phyloP scores from a whole-genome alignment of 768 basidiomycete genomes.

The Trametes cinnabarina region DNA sequence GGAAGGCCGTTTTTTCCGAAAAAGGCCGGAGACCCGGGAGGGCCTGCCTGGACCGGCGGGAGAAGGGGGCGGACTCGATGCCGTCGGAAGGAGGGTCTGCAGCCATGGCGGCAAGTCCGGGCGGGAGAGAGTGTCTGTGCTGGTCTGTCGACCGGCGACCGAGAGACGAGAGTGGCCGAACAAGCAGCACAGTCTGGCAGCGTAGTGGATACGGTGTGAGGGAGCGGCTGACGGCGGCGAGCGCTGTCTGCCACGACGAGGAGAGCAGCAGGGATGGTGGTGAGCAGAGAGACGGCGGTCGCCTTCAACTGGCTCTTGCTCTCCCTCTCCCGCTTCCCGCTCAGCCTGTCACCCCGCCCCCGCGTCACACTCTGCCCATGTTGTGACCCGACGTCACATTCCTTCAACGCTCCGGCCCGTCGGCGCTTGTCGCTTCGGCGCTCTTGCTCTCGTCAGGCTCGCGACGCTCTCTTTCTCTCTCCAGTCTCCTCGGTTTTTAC shows the following conservation, averaged over 20 bases:
- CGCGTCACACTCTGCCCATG: neutral
- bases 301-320: no score
- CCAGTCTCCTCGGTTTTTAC: no score
- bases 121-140: neutral
- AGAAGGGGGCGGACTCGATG: constrained; percentile 53
- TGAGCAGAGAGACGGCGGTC: neutral
- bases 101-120: constrained; percentile 17
- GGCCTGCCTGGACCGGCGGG: no score
- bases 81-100: constrained; percentile 24
- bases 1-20: no score
- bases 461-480: no score
- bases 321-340: no score
- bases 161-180: neutral
- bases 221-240: neutral
- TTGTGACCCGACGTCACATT: constrained; percentile 4
- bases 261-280: neutral
- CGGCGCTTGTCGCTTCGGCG: no score
- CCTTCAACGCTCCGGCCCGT: neutral
- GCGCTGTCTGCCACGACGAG: neutral
- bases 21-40: no score
- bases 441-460: no score
- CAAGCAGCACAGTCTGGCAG: no score
- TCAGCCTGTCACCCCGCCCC: neutral
- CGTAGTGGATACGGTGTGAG: no score
- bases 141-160: constrained; percentile 14